Percentiles rank a stretch among this genome's conserved stretches.
phyloP scores from a whole-genome alignment of 2,329 filamentous ascomycete species.

The Cercospora canescens region DNA sequence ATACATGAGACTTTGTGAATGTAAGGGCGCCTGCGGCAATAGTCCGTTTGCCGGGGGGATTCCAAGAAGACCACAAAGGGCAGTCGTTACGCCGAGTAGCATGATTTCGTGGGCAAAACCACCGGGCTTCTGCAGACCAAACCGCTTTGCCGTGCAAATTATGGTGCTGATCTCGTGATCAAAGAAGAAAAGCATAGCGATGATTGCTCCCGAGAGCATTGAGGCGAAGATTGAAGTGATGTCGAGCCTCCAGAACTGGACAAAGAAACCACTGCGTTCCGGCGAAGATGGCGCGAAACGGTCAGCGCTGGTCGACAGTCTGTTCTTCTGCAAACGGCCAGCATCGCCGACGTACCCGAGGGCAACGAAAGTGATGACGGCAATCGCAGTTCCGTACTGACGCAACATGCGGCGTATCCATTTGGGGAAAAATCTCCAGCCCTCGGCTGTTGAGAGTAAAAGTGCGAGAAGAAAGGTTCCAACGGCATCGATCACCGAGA shows the following conservation, averaged over 20 bases:
- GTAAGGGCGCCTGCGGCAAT: conserved; percentile 64
- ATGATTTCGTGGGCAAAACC: conserved; percentile 67
- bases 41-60: conserved; percentile 69
- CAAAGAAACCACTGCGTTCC: conserved; percentile 57
- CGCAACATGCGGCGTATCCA: conserved; percentile 62
- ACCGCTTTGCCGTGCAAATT: conserved; percentile 63
- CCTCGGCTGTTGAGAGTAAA: conserved; percentile 61
- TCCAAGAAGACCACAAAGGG: conserved; percentile 64
- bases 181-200: conserved; percentile 68
- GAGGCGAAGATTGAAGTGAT: conserved; percentile 61
- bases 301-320: conserved; percentile 1
- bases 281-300: conserved; percentile 37
- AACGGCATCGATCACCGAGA: conserved; percentile 62
- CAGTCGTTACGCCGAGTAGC: conserved; percentile 63
- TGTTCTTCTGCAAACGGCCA: conserved; percentile 55
- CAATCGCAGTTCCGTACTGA: conserved; percentile 67
- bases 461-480: conserved; percentile 65
- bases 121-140: conserved; percentile 61
- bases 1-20: conserved; percentile 64
- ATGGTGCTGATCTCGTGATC: conserved; percentile 70
- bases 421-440: conserved; percentile 48
- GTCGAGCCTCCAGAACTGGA: conserved; percentile 63
- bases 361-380: conserved; percentile 65
- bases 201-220: conserved; percentile 62
- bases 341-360: conserved; percentile 64